Evolutionary conservation across 2,329 filamentous ascomycete genomes (phyloP).

Genomic region (Chrysosporium queenslandicum): DNA sequence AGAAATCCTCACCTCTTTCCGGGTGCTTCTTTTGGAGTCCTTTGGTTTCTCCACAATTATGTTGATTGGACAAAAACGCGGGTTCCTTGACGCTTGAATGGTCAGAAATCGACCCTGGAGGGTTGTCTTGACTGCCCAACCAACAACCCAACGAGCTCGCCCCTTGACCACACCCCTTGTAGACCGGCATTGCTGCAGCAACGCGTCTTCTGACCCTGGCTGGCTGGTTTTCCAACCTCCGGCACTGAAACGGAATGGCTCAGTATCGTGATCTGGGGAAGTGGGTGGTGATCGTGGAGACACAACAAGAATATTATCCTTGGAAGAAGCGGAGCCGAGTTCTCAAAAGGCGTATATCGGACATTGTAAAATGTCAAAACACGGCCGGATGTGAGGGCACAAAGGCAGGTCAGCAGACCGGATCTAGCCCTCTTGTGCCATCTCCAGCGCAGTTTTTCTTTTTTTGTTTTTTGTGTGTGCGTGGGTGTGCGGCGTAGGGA

Average conservation of each 20-base stretch:
- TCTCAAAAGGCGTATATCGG: neutral
- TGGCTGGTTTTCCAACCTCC: neutral
- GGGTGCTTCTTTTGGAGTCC: neutral
- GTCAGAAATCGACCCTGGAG: neutral
- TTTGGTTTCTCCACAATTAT: neutral
- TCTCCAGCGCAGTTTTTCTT: neutral
- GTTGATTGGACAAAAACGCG: constrained; percentile 1
- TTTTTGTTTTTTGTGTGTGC: neutral
- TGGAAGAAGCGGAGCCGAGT: neutral
- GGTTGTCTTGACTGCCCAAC: no score
- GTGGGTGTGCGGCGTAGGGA: no score
- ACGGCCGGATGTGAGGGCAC: no score
- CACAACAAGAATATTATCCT: neutral
- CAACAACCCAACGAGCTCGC: neutral
- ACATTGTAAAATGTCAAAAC: no score
- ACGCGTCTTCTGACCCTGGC: constrained; percentile 11
- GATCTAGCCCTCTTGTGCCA: neutral
- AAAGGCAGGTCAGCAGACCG: constrained; percentile 1
- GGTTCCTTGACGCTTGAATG: constrained; percentile 1
- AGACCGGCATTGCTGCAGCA: constrained; percentile 1
- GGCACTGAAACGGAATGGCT: constrained; percentile 2
- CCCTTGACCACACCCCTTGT: neutral
- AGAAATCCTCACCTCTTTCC: neutral
- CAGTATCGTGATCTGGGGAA: constrained; percentile 2
- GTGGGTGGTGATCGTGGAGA: neutral